Percentiles rank a stretch among this genome's conserved stretches.
Evolutionary conservation across 805 yeast species (phyloP).

Genomic region (Tetrapisispora phaffii): DNA sequence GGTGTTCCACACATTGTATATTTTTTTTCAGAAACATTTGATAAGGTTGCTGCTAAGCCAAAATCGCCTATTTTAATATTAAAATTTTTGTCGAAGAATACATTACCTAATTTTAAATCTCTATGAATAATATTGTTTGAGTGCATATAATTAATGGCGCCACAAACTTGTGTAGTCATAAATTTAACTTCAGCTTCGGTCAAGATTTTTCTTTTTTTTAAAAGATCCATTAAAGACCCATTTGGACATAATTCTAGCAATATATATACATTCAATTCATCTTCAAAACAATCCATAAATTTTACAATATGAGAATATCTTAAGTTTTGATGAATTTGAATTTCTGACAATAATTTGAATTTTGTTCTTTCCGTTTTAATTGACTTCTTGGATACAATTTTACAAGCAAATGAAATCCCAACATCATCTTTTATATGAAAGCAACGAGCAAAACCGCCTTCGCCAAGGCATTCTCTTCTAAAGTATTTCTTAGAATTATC

Average conservation of each 20-base stretch:
- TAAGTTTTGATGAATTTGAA: conserved; percentile 87
- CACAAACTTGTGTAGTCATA: conserved; percentile 85
- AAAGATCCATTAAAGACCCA: conserved; percentile 86
- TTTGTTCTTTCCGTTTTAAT: conserved; percentile 85
- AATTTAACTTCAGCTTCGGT: conserved; percentile 87
- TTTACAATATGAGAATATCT: conserved; percentile 83
- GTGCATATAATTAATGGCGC: conserved; percentile 90
- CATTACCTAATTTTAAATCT: conserved; percentile 91
- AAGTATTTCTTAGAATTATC: conserved; percentile 86
- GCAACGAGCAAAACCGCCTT: conserved; percentile 98
- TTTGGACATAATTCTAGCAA: conserved; percentile 90
- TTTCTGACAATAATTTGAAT: conserved; percentile 75
- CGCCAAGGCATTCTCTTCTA: conserved; percentile 86
- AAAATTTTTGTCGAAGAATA: conserved; percentile 89
- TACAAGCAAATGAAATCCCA: conserved; percentile 88
- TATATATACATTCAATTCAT: conserved; percentile 86
- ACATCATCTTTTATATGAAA: conserved; percentile 89
- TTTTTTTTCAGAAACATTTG: conserved; percentile 60
- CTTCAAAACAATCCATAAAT: conserved; percentile 94
- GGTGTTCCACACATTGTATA: conserved; percentile 98
- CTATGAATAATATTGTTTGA: conserved; percentile 87
- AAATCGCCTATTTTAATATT: conserved; percentile 94
- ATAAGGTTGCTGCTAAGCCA: conserved; percentile 94
- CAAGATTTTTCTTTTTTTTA: conserved; percentile 73
- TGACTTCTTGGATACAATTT: conserved; percentile 94